Percentiles rank a stretch among this genome's conserved stretches.
phyloP scores from a whole-genome alignment of 306 rosid genomes.

The Cucurbita maxima region DNA sequence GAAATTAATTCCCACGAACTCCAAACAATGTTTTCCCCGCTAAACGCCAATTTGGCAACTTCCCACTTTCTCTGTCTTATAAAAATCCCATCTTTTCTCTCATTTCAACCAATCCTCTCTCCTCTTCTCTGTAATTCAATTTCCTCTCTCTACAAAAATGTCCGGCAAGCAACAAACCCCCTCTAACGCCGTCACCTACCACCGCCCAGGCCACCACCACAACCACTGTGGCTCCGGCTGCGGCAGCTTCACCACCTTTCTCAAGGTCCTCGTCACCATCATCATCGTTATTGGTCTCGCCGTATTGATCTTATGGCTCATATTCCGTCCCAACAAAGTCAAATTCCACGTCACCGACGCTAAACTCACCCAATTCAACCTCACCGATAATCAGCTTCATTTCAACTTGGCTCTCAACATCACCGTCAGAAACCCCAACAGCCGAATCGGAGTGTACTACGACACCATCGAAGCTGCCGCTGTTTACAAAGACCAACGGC shows the following conservation, averaged over 20 bases:
- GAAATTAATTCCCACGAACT: background rate
- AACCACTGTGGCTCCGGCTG: conserved; percentile 6
- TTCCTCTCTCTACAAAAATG: background rate
- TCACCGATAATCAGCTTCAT: conserved; percentile 14
- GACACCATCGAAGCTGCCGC: conserved; percentile 22
- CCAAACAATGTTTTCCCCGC: background rate
- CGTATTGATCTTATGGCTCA: conserved; percentile 28
- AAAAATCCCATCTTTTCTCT: background rate
- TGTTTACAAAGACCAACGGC: conserved; percentile 24
- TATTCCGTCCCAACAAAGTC: conserved; percentile 40
- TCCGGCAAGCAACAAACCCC: background rate
- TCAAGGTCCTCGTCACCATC: conserved; percentile 13
- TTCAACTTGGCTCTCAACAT: conserved; percentile 38
- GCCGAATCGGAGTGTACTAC: conserved; percentile 25
- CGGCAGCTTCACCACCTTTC: conserved; percentile 2
- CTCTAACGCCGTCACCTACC: background rate
- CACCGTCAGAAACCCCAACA: conserved; percentile 44
- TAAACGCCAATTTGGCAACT: background rate
- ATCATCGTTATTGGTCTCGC: conserved; percentile 7
- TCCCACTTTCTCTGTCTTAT: background rate
- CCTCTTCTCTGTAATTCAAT: background rate
- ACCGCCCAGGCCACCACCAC: conserved; percentile 1
- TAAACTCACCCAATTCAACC: conserved; percentile 36
- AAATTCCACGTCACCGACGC: conserved; percentile 36
- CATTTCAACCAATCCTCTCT: background rate